These are phyloP conservation scores for Trichophyton rubrum DNA, from an alignment of 2,329 filamentous ascomycete species.

Conservation along the genomic window DNA sequence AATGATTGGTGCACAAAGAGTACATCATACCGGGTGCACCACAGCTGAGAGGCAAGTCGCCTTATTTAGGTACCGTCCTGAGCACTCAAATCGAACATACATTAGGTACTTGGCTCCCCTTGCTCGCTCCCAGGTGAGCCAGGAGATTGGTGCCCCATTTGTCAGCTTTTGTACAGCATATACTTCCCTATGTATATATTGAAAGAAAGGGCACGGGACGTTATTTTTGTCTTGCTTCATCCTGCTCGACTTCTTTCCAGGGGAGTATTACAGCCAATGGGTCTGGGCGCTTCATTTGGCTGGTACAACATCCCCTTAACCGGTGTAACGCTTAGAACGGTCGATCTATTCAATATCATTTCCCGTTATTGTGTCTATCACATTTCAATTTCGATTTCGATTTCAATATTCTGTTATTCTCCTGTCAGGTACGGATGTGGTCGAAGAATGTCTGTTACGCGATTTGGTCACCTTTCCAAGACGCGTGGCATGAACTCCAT, in stretches of 20 bases:
- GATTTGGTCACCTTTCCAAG: not conserved
- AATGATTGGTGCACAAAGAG: not conserved
- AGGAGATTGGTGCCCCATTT: not conserved
- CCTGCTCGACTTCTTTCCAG: not conserved
- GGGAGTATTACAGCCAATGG: not conserved
- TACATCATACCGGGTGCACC: not conserved
- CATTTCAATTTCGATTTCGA: not conserved
- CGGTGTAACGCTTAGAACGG: not conserved
- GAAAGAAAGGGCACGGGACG: not conserved
- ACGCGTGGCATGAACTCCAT: not conserved
- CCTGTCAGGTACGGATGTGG: not conserved
- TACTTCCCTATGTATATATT: not conserved
- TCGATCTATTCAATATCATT: not conserved
- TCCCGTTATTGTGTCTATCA: not conserved
- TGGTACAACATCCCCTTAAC: not conserved
- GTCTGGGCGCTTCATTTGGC: not conserved
- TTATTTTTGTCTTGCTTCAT: not conserved
- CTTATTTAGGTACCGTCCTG: not conserved
- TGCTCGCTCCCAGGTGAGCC: not conserved
- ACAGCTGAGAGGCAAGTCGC: not conserved
- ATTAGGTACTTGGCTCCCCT: not conserved
- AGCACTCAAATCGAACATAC: not conserved
- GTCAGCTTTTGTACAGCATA: not conserved
- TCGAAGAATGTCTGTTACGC: not conserved
- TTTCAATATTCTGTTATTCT: not conserved